phyloP scores from a whole-genome alignment of 768 basidiomycete genomes.

The Leccinum broughii region DNA sequence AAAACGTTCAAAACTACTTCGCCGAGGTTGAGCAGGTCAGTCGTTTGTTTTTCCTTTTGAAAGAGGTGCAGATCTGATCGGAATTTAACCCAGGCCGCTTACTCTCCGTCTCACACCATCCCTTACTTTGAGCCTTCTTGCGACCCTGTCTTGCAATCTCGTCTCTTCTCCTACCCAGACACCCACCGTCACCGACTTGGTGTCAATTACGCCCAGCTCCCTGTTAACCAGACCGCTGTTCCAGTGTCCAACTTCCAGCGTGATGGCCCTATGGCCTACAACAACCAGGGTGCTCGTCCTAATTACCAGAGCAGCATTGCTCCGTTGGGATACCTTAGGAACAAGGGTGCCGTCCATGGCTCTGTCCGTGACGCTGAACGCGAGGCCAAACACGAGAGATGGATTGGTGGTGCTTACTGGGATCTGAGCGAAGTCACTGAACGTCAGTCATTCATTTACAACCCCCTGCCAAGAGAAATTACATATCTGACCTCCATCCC shows the following conservation, averaged over 20 bases:
- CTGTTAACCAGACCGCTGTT: slow-evolving; percentile 77
- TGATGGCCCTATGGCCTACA: slow-evolving; percentile 66
- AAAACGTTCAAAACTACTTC: slow-evolving; percentile 86
- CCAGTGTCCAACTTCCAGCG: slow-evolving; percentile 92
- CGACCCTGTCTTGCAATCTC: slow-evolving; percentile 92
- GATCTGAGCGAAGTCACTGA: slow-evolving; percentile 78
- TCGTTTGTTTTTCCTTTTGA: slow-evolving; percentile 29
- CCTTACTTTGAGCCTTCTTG: slow-evolving; percentile 89
- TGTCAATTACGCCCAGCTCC: slow-evolving; percentile 79
- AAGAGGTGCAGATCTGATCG: slow-evolving; percentile 8
- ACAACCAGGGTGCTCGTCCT: slow-evolving; percentile 82
- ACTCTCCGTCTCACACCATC: slow-evolving; percentile 84
- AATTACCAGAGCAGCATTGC: slow-evolving; percentile 83
- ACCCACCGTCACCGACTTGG: slow-evolving; percentile 86
- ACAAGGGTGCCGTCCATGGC: slow-evolving; percentile 47
- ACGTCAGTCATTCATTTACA: slow-evolving; percentile 49
- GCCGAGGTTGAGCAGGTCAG: slow-evolving; percentile 91
- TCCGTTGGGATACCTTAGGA: slow-evolving; percentile 63
- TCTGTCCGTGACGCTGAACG: slow-evolving; percentile 39
- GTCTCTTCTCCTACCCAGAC: slow-evolving; percentile 93
- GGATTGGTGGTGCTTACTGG: slow-evolving; percentile 65
- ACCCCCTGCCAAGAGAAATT: not conserved
- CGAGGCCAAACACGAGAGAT: slow-evolving; percentile 65
- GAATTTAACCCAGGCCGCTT: slow-evolving; percentile 53
- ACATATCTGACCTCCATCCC: not conserved